Conservation (phyloP, 345 rosid genomes). For the Kandelia obovata region DNA sequence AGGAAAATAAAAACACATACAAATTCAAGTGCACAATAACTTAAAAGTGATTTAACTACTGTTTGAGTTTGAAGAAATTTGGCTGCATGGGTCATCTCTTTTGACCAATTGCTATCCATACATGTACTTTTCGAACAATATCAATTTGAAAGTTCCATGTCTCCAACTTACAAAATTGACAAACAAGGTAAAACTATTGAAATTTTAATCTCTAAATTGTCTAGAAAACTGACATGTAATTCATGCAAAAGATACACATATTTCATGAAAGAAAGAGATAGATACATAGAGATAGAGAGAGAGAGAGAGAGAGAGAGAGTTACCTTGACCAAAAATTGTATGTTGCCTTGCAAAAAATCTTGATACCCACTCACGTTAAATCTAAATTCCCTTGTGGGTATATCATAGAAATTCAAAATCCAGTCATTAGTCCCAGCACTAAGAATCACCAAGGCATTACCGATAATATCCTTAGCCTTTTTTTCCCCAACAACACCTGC, state of each 20-base stretch:
- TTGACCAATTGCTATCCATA: too few relatives aligned
- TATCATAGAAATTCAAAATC: constrained; percentile 38
- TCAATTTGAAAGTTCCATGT: too few relatives aligned
- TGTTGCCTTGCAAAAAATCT: constrained; percentile 33
- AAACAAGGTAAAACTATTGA: too few relatives aligned
- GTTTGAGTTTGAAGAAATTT: too few relatives aligned
- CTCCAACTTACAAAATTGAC: too few relatives aligned
- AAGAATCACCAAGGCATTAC: constrained; percentile 37
- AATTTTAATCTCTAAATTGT: too few relatives aligned
- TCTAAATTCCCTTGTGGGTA: constrained; percentile 32
- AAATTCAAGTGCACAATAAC: too few relatives aligned
- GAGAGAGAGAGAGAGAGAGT: neutral
- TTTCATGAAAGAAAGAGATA: too few relatives aligned
- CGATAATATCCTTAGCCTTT: constrained; percentile 36
- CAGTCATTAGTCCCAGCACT: constrained; percentile 69
- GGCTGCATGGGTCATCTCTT: too few relatives aligned
- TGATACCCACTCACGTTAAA: constrained; percentile 42
- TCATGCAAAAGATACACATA: neutral
- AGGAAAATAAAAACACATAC: neutral
- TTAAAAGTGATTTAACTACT: too few relatives aligned
- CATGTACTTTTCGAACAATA: too few relatives aligned
- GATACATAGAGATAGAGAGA: too few relatives aligned
- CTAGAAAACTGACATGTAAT: neutral
- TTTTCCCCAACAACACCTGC: constrained; percentile 28
- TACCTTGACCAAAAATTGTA: constrained; percentile 42